Evolutionary conservation across 192 early-diverging fungal species (phyloP).

Genomic region (Dimargaris xerosporica): DNA sequence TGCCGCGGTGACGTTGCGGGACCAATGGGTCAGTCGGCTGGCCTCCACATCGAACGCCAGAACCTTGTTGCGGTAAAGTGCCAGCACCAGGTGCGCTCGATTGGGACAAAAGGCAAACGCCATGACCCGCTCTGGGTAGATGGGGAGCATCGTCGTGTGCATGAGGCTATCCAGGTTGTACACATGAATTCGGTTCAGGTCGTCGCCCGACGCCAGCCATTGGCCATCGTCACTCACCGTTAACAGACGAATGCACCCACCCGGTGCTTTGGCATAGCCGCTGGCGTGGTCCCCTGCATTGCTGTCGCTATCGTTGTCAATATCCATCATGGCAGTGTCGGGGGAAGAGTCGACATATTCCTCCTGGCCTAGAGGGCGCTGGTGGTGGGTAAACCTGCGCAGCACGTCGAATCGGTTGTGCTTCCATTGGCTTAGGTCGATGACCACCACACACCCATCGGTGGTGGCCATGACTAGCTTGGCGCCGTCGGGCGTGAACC

Average conservation of each 20-base stretch:
- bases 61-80: neutral
- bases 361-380: conserved; percentile 15
- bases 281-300: conserved; percentile 28
- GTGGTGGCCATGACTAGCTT: conserved; percentile 59
- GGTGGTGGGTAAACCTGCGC: conserved; percentile 49
- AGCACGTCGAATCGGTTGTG: conserved; percentile 40
- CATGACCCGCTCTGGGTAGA: neutral
- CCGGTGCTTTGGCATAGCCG: conserved; percentile 23
- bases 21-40: conserved; percentile 60
- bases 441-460: conserved; percentile 57
- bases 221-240: conserved; percentile 63
- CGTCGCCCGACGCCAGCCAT: conserved; percentile 71
- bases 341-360: no score
- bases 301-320: conserved; percentile 19
- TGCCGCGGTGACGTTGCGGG: conserved; percentile 19
- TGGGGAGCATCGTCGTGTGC: conserved; percentile 15
- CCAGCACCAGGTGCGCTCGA: conserved; percentile 1
- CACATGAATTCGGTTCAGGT: conserved; percentile 51
- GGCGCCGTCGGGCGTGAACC: conserved; percentile 65
- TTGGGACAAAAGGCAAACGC: conserved; percentile 9
- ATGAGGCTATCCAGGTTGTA: conserved; percentile 53
- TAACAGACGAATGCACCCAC: conserved; percentile 47
- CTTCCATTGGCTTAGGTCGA: conserved; percentile 54
- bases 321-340: neutral
- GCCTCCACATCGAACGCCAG: conserved; percentile 39